Conservation (phyloP, 2,329 filamentous ascomycete species). For the Rhynchosporium agropyri region DNA sequence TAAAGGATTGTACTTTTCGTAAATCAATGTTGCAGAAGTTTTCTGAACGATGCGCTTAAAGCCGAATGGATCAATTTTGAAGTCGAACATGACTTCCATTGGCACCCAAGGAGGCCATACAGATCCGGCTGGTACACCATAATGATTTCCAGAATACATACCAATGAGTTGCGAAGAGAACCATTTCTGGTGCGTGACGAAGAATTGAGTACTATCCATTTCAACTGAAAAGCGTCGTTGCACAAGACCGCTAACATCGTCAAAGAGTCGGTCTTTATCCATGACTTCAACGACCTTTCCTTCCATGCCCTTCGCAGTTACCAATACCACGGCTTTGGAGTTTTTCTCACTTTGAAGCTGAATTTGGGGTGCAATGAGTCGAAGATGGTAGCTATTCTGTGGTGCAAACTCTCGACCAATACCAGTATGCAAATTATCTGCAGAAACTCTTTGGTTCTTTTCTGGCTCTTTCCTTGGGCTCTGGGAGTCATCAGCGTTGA, state of each 20-base stretch:
- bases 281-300: constrained; percentile 97
- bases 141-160: constrained; percentile 91
- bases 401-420: constrained; percentile 87
- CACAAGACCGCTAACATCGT: constrained; percentile 92
- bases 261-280: constrained; percentile 90
- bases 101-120: constrained; percentile 98
- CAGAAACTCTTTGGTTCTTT: constrained; percentile 46
- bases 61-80: constrained; percentile 90
- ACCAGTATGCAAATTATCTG: constrained; percentile 69
- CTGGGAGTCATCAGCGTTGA: constrained; percentile 63
- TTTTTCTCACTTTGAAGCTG: constrained; percentile 99
- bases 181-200: constrained; percentile 91
- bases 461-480: constrained; percentile 12
- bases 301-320: constrained; percentile 97
- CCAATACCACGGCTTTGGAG: constrained; percentile 91
- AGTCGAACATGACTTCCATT: constrained; percentile 98
- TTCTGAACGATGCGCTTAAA: constrained; percentile 97
- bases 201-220: constrained; percentile 98
- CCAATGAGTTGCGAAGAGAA: constrained; percentile 83
- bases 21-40: constrained; percentile 90
- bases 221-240: constrained; percentile 91
- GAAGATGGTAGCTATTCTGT: constrained; percentile 92
- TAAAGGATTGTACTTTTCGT: constrained; percentile 97
- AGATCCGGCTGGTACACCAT: constrained; percentile 81
- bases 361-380: constrained; percentile 95